phyloP scores from a whole-genome alignment of 495 filamentous ascomycete species.

The Neurospora terricola region DNA sequence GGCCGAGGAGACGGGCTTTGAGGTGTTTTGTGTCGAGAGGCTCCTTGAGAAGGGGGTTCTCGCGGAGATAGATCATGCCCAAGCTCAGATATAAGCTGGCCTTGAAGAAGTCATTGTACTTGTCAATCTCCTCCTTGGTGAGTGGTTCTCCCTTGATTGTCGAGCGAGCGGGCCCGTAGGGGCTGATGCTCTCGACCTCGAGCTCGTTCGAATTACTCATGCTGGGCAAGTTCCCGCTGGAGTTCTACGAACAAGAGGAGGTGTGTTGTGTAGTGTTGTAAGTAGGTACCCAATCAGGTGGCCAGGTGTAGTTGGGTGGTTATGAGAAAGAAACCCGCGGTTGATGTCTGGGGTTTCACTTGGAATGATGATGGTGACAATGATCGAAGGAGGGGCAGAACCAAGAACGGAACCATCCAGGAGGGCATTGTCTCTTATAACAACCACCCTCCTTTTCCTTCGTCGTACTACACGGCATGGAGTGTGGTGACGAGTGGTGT shows the following conservation, averaged over 20 bases:
- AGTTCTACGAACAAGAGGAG: not conserved
- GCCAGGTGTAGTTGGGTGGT: not conserved
- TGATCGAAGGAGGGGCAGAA: not conserved
- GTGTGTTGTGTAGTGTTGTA: not conserved
- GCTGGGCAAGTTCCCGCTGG: not conserved
- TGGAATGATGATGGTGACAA: not conserved
- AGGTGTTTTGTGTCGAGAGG: constrained; percentile 53
- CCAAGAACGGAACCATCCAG: not conserved
- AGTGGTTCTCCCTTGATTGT: constrained; percentile 50
- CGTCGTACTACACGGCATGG: not conserved
- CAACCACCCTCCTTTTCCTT: not conserved
- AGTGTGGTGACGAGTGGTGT: not conserved
- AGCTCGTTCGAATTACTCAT: constrained; percentile 25
- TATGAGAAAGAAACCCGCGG: not conserved
- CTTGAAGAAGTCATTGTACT: constrained; percentile 58
- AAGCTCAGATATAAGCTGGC: constrained; percentile 63
- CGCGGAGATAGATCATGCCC: constrained; percentile 64
- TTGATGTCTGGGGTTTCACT: not conserved
- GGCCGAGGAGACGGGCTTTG: constrained; percentile 59
- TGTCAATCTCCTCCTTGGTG: constrained; percentile 49
- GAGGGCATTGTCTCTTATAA: not conserved
- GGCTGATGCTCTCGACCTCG: constrained; percentile 43
- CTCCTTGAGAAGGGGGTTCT: constrained; percentile 56
- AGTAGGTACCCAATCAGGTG: not conserved
- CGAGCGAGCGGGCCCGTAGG: constrained; percentile 55